Evolutionary conservation across 2,329 filamentous ascomycete genomes (phyloP).

Genomic region (Onygena corvina): DNA sequence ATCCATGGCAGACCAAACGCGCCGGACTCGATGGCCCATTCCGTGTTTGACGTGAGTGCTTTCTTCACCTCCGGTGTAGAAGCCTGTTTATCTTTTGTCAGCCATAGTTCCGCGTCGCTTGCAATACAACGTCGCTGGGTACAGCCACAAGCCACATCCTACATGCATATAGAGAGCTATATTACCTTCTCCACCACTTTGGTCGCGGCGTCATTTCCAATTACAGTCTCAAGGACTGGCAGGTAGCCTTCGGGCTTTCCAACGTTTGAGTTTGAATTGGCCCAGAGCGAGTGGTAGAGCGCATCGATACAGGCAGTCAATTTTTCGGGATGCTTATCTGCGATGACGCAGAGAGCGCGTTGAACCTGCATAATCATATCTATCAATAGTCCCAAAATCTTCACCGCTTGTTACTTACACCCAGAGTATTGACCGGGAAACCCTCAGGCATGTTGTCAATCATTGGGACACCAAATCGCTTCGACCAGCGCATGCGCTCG

Average conservation of each 20-base stretch:
- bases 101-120: conserved; percentile 9
- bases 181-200: conserved; percentile 33
- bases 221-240: conserved; percentile 33
- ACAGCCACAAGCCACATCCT: no score
- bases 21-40: conserved; percentile 41
- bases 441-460: conserved; percentile 32
- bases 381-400: not conserved
- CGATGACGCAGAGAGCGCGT: conserved; percentile 42
- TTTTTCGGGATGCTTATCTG: conserved; percentile 27
- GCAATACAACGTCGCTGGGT: no score
- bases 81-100: conserved; percentile 15
- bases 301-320: conserved; percentile 34
- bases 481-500: conserved; percentile 45
- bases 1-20: conserved; percentile 53
- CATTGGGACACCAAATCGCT: conserved; percentile 45
- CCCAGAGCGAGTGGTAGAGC: conserved; percentile 43
- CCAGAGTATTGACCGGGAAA: conserved; percentile 44
- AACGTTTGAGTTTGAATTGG: conserved; percentile 35
- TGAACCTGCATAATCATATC: conserved; percentile 27
- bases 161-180: no score
- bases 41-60: conserved; percentile 38
- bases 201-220: conserved; percentile 36
- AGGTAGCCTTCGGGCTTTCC: conserved; percentile 35
- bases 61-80: conserved; percentile 36
- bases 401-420: conserved; percentile 17